Conservation (phyloP, 2,329 filamentous ascomycete genomes). For the Zymoseptoria tritici region DNA sequence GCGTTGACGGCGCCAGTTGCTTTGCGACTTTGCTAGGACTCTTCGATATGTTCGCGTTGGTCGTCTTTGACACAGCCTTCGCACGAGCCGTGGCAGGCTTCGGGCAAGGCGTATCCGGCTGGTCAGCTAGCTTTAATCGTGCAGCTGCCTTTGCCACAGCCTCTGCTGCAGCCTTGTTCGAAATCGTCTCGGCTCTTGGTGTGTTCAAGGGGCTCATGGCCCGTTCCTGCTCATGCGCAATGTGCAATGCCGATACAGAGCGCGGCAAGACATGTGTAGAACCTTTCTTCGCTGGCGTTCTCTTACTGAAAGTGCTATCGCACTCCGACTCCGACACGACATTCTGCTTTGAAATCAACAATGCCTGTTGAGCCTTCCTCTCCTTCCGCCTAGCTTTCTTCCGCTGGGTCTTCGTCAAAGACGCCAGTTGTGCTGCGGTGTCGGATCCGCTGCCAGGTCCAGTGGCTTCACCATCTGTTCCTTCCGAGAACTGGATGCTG, state of each 20-base stretch:
- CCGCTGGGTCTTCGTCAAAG: conserved; percentile 10
- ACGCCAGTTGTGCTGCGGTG: not conserved
- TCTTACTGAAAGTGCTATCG: conserved; percentile 16
- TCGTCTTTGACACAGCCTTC: conserved; percentile 7
- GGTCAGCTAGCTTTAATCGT: conserved; percentile 4
- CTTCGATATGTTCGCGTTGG: not conserved
- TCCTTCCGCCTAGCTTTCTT: conserved; percentile 31
- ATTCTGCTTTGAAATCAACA: conserved; percentile 8
- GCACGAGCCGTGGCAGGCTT: conserved; percentile 5
- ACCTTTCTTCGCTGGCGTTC: conserved; percentile 32
- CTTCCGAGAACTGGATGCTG: conserved; percentile 11
- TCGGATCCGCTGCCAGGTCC: not conserved
- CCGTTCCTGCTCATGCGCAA: not conserved
- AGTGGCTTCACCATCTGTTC: conserved; percentile 15
- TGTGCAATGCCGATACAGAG: not conserved
- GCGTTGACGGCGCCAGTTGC: not conserved
- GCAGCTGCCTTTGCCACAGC: conserved; percentile 14
- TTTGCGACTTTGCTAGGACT: not conserved
- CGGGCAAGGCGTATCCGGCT: conserved; percentile 5
- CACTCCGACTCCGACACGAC: conserved; percentile 31
- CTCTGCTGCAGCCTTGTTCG: conserved; percentile 6
- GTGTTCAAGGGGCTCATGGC: conserved; percentile 1
- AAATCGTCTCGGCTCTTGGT: not conserved
- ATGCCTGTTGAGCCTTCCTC: conserved; percentile 20
- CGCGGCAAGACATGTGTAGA: conserved; percentile 24